Conservation (phyloP, 129 eudicot species). For the Dittrichia graveolens region DNA sequence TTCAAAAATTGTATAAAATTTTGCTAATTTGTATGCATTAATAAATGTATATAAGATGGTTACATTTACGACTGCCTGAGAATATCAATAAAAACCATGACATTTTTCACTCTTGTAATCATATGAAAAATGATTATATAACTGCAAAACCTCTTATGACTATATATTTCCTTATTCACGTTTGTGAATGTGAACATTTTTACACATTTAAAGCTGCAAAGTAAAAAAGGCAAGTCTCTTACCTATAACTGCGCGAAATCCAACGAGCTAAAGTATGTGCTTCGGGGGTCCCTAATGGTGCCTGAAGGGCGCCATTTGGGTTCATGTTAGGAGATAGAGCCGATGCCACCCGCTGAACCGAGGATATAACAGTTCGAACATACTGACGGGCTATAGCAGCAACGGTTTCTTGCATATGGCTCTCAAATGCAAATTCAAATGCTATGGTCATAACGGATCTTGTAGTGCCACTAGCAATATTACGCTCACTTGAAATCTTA, state of each 20-base stretch:
- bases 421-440: conserved; percentile 89
- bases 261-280: conserved; percentile 81
- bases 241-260: conserved; percentile 91
- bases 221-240: neutral
- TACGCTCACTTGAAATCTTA: conserved; percentile 44
- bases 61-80: too few species aligned
- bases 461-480: conserved; percentile 41
- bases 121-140: too few species aligned
- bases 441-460: conserved; percentile 93
- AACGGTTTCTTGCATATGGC: conserved; percentile 94
- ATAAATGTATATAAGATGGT: too few species aligned
- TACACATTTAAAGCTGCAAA: too few species aligned
- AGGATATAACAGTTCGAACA: conserved; percentile 78
- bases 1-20: too few species aligned
- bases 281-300: conserved; percentile 80
- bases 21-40: too few species aligned
- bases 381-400: conserved; percentile 91
- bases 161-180: too few species aligned
- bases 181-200: neutral
- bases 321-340: conserved; percentile 81
- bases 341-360: conserved; percentile 91
- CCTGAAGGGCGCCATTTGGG: conserved; percentile 53
- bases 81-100: too few species aligned
- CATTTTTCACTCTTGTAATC: too few species aligned
- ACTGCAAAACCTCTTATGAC: too few species aligned